phyloP scores from a whole-genome alignment of 805 yeast genomes.

The Ogataea salicorniae region DNA sequence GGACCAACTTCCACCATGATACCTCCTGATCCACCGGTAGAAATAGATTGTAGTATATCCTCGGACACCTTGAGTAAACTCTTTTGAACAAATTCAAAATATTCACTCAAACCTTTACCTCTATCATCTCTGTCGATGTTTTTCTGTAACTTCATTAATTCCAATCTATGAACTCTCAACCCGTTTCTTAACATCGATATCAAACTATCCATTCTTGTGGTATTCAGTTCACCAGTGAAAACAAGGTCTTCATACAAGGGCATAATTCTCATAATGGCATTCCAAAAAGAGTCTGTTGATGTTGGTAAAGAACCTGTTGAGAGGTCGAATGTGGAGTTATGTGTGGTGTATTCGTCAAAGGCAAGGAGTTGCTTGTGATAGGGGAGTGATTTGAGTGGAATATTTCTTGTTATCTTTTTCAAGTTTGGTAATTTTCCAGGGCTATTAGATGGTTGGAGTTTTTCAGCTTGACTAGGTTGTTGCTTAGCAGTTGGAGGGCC shows the following conservation, averaged over 20 bases:
- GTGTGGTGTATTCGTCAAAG: conserved; percentile 43
- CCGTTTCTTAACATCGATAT: conserved; percentile 51
- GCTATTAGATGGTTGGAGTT: too few species aligned
- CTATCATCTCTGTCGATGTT: neutral
- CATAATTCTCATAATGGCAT: conserved; percentile 44
- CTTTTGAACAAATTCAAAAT: too few species aligned
- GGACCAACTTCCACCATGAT: conserved; percentile 34
- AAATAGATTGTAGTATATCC: too few species aligned
- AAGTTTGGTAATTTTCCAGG: conserved; percentile 4
- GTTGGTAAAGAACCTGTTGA: conserved; percentile 31
- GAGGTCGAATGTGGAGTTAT: conserved; percentile 30
- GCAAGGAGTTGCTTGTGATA: conserved; percentile 46
- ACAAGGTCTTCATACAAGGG: conserved; percentile 42
- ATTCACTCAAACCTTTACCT: neutral
- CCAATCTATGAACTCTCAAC: conserved; percentile 31
- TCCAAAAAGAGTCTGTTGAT: conserved; percentile 43
- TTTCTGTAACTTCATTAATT: neutral
- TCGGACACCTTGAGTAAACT: too few species aligned
- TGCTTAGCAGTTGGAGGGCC: too few species aligned
- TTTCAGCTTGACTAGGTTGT: too few species aligned
- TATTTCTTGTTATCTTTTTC: conserved; percentile 10
- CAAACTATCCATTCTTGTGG: conserved; percentile 39
- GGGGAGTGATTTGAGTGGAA: conserved; percentile 36
- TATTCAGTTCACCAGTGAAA: conserved; percentile 42
- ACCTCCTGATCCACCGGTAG: too few species aligned